Percentiles rank a stretch among this genome's conserved stretches.
These are phyloP conservation scores for Osmanthus fragrans DNA, from an alignment of 257 asterid genomes.

Conservation along the genomic window DNA sequence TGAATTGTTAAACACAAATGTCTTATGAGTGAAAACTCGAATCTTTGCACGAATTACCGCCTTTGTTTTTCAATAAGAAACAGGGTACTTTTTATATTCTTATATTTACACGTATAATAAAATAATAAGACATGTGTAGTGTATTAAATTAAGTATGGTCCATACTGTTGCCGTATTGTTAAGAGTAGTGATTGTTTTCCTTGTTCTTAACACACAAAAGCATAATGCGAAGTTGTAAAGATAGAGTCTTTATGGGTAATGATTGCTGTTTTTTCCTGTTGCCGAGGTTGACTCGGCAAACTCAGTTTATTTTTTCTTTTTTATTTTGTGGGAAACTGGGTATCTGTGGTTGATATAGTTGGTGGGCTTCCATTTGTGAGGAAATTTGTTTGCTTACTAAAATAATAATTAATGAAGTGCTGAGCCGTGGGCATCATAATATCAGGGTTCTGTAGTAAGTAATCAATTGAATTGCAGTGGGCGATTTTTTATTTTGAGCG, in stretches of 20 bases:
- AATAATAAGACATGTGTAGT: background rate
- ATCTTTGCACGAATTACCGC: constrained; percentile 35
- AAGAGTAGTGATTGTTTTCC: background rate
- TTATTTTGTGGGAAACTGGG: constrained; percentile 29
- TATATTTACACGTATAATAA: too few species aligned
- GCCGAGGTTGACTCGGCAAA: constrained; percentile 33
- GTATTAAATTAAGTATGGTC: constrained; percentile 23
- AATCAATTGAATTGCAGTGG: constrained; percentile 31
- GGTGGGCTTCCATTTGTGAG: constrained; percentile 61
- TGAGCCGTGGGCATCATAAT: constrained; percentile 41
- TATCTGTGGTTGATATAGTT: constrained; percentile 53
- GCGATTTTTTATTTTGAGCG: constrained; percentile 23
- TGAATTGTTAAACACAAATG: constrained; percentile 14
- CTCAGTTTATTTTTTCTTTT: constrained; percentile 25
- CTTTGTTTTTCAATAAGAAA: constrained; percentile 17
- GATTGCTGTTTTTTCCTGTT: constrained; percentile 32
- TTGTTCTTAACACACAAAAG: background rate
- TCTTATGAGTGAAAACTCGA: constrained; percentile 26
- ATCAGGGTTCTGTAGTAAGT: constrained; percentile 30
- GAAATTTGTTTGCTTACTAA: background rate
- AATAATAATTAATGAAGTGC: constrained; percentile 46
- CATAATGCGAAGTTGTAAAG: constrained; percentile 36
- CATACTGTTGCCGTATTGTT: constrained; percentile 25
- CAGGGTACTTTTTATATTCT: background rate
- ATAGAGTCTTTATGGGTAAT: constrained; percentile 38